These are phyloP conservation scores for Ophiocordyceps camponoti-leonardi DNA, from an alignment of 2,329 filamentous ascomycete species.

Conservation along the genomic window DNA sequence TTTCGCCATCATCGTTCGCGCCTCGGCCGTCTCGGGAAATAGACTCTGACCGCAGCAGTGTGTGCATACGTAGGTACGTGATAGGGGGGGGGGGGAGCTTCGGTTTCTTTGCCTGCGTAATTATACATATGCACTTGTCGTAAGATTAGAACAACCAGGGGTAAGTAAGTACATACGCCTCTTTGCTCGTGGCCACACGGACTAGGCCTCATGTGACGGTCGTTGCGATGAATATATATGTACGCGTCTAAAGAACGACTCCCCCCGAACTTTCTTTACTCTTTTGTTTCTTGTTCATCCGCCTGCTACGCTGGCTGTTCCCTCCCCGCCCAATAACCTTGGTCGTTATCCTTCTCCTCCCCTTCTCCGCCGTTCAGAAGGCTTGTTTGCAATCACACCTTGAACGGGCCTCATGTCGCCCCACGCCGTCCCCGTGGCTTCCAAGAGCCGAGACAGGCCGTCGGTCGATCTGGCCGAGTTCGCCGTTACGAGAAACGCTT, in stretches of 20 bases:
- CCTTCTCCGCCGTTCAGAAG: too few relatives aligned
- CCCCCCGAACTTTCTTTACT: too few relatives aligned
- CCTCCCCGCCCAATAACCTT: too few relatives aligned
- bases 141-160: background rate
- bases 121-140: background rate
- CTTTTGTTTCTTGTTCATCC: too few relatives aligned
- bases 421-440: slow-evolving; percentile 15
- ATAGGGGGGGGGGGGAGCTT: background rate
- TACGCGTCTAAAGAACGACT: too few relatives aligned
- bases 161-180: background rate
- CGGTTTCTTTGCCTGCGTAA: background rate
- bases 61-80: too few relatives aligned
- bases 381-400: background rate
- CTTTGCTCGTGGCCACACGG: background rate
- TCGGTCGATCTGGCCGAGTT: slow-evolving; percentile 16
- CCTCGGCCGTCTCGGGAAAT: background rate
- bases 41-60: background rate
- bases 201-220: background rate
- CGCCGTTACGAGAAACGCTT: slow-evolving; percentile 42
- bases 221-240: too few relatives aligned
- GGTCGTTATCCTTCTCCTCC: too few relatives aligned
- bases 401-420: slow-evolving; percentile 21
- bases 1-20: background rate
- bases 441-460: slow-evolving; percentile 4
- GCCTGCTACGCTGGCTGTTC: too few relatives aligned